Evolutionary conservation across 2,329 filamentous ascomycete genomes (phyloP).

Genomic region (Bipolaris gigantea): DNA sequence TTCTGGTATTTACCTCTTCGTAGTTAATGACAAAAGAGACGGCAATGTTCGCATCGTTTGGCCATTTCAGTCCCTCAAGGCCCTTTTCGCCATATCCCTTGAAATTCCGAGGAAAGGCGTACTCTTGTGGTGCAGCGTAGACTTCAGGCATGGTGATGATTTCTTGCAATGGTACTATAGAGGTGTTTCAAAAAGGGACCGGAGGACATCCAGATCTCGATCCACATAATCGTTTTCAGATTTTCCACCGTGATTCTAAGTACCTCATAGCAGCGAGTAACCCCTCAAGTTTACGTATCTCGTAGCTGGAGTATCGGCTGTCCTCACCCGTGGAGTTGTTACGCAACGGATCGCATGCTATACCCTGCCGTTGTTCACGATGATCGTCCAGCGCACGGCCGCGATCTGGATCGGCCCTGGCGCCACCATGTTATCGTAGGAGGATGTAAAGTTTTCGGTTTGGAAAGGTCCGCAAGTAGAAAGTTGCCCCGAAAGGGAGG

Average conservation of each 20-base stretch:
- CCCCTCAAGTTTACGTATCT: background rate
- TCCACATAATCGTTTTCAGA: background rate
- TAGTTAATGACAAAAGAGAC: constrained; percentile 43
- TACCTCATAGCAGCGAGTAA: background rate
- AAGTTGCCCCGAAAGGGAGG: background rate
- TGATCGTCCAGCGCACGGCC: background rate
- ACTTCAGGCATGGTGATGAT: constrained; percentile 26
- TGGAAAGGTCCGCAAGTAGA: constrained; percentile 6
- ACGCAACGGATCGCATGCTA: background rate
- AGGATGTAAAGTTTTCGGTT: constrained; percentile 3
- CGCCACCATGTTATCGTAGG: constrained; percentile 8
- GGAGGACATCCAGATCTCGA: background rate
- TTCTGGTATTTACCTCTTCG: constrained; percentile 1
- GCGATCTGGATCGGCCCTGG: background rate
- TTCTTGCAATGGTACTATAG: background rate
- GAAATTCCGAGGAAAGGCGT: constrained; percentile 42
- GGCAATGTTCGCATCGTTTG: constrained; percentile 43
- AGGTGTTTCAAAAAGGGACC: background rate
- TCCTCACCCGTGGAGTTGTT: constrained; percentile 1
- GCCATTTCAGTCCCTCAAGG: constrained; percentile 40
- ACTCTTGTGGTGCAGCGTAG: constrained; percentile 29
- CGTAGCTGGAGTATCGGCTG: background rate
- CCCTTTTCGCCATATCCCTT: constrained; percentile 51
- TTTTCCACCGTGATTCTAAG: background rate
- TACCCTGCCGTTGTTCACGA: constrained; percentile 1